phyloP scores from a whole-genome alignment of 176 grass and related monocot genomes.

The Lolium multiflorum region DNA sequence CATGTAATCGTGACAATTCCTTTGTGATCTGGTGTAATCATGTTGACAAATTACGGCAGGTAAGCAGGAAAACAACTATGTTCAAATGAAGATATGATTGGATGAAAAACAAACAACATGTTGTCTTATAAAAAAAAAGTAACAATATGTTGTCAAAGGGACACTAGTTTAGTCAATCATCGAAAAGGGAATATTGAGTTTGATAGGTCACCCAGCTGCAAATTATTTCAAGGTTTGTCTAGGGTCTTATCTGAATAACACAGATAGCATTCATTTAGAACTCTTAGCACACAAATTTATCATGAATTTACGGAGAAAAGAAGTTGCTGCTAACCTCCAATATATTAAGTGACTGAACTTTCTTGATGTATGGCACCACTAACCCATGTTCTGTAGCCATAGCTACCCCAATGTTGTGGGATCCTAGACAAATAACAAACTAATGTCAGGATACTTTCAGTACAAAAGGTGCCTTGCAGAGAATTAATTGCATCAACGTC shows the following conservation, averaged over 20 bases:
- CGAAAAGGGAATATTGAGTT: not conserved
- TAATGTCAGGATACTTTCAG: slow-evolving; percentile 21
- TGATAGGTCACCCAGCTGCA: not conserved
- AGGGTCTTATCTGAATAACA: not conserved
- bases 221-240: not conserved
- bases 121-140: not conserved
- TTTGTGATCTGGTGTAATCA: slow-evolving; percentile 74
- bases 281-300: not conserved
- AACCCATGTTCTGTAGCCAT: slow-evolving; percentile 92
- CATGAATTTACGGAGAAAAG: slow-evolving; percentile 15
- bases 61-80: slow-evolving; percentile 26
- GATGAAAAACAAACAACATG: not conserved
- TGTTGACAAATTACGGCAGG: slow-evolving; percentile 1
- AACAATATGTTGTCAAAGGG: not conserved
- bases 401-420: slow-evolving; percentile 92
- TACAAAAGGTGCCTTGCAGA: not conserved
- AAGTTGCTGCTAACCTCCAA: slow-evolving; percentile 68
- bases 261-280: slow-evolving; percentile 10
- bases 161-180: not conserved
- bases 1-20: slow-evolving; percentile 77
- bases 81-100: not conserved
- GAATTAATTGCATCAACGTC: not conserved
- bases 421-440: slow-evolving; percentile 59
- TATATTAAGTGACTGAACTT: slow-evolving; percentile 87
- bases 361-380: slow-evolving; percentile 94